Percentiles rank a stretch among this genome's conserved stretches.
Conservation (phyloP, 2,329 filamentous ascomycete genomes). For the Colletotrichum australisinense region DNA sequence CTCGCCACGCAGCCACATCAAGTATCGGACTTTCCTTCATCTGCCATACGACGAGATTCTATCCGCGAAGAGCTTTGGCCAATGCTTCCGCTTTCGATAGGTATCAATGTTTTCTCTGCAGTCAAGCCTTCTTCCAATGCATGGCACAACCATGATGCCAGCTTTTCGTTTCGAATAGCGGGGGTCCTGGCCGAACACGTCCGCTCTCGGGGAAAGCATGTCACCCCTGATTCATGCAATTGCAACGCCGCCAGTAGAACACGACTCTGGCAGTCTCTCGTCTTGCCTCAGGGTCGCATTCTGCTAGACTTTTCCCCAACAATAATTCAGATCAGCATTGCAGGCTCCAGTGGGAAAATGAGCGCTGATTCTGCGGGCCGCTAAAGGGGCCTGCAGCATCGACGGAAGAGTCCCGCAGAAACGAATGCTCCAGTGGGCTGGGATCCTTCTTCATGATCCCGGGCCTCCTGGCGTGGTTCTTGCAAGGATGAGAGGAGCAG, state of each 20-base stretch:
- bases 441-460: constrained; percentile 1
- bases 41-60: constrained; percentile 1
- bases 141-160: constrained; percentile 31
- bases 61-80: constrained; percentile 2
- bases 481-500: constrained; percentile 14
- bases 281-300: neutral
- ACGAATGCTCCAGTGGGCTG: neutral
- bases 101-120: neutral
- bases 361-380: constrained; percentile 14
- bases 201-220: constrained; percentile 3
- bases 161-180: constrained; percentile 21
- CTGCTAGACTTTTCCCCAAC: neutral
- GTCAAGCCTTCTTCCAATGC: constrained; percentile 2
- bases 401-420: constrained; percentile 13
- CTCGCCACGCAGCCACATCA: constrained; percentile 17
- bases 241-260: constrained; percentile 12
- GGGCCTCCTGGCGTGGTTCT: constrained; percentile 3
- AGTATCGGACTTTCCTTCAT: neutral
- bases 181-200: constrained; percentile 22
- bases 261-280: constrained; percentile 2
- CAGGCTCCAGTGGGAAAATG: constrained; percentile 7
- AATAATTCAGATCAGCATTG: constrained; percentile 20
- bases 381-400: constrained; percentile 17
- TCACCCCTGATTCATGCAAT: constrained; percentile 30
- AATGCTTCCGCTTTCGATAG: constrained; percentile 25